These are phyloP conservation scores for Plasmodium malariae DNA, from an alignment of 169 alveolate species.

Conservation along the genomic window DNA sequence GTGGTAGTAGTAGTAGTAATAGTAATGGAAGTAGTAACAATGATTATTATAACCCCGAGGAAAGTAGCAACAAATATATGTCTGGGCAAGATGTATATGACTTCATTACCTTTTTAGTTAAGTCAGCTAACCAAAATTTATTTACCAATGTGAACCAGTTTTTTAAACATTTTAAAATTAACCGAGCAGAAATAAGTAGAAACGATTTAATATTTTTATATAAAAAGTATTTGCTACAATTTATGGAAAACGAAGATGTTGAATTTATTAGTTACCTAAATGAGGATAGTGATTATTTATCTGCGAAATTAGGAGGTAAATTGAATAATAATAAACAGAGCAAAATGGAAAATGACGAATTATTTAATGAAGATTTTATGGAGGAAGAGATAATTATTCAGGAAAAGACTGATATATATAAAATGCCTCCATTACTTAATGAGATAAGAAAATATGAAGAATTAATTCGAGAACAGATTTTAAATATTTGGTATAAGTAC, in stretches of 20 bases:
- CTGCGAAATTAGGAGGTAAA: neutral
- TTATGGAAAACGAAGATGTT: conserved; percentile 78
- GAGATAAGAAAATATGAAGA: conserved; percentile 75
- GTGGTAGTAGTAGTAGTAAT: neutral
- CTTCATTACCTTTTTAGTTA: conserved; percentile 70
- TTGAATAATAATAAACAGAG: neutral
- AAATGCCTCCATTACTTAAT: conserved; percentile 59
- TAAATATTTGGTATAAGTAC: conserved; percentile 76
- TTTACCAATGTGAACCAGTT: conserved; percentile 76
- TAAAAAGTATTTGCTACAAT: conserved; percentile 69
- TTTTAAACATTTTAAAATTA: conserved; percentile 75
- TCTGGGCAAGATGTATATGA: conserved; percentile 77
- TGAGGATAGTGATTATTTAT: conserved; percentile 63
- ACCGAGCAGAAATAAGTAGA: conserved; percentile 76
- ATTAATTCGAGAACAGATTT: conserved; percentile 74
- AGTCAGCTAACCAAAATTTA: conserved; percentile 72
- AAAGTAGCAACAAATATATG: conserved; percentile 50
- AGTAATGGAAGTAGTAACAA: neutral
- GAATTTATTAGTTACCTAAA: conserved; percentile 68
- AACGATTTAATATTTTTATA: conserved; percentile 75
- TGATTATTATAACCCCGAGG: neutral
- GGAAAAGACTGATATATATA: conserved; percentile 30
- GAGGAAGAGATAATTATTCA: conserved; percentile 1
- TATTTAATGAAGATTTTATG: conserved; percentile 23
- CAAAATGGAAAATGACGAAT: conserved; percentile 1